Evolutionary conservation across 208 protist species (phyloP).

Genomic region (Trypanosoma vivax): DNA sequence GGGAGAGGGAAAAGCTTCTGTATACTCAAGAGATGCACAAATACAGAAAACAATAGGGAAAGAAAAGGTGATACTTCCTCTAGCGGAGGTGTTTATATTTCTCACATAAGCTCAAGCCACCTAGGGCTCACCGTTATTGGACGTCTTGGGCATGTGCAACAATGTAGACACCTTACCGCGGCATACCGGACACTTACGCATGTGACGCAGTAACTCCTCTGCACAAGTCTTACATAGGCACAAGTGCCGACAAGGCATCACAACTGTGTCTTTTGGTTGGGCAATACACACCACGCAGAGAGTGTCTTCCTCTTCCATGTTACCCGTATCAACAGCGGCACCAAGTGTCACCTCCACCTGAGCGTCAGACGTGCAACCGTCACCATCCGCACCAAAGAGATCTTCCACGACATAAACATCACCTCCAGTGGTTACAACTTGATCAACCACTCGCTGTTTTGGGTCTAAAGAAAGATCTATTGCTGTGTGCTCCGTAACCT

Average conservation of each 20-base stretch:
- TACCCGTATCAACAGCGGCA: slow-evolving; percentile 49
- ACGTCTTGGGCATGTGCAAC: slow-evolving; percentile 74
- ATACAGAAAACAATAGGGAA: no score
- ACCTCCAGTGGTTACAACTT: slow-evolving; percentile 69
- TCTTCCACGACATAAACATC: slow-evolving; percentile 86
- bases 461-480: slow-evolving; percentile 74
- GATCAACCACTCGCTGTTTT: slow-evolving; percentile 76
- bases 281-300: slow-evolving; percentile 93
- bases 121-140: no score
- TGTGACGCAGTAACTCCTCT: slow-evolving; percentile 87
- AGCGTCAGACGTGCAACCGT: slow-evolving; percentile 26
- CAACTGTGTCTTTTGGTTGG: slow-evolving; percentile 83
- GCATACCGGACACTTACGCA: slow-evolving; percentile 93
- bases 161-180: slow-evolving; percentile 81
- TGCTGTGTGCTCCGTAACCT: slow-evolving; percentile 85
- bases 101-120: no score
- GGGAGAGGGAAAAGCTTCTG: no score
- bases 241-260: slow-evolving; percentile 94
- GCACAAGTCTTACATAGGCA: slow-evolving; percentile 92
- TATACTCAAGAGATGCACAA: no score
- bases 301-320: slow-evolving; percentile 73
- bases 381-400: slow-evolving; percentile 77
- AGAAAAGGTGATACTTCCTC: no score
- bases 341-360: slow-evolving; percentile 65
- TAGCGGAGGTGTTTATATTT: no score